Conservation (phyloP, 176 grass and related monocot species). For the Puya raimondii region DNA sequence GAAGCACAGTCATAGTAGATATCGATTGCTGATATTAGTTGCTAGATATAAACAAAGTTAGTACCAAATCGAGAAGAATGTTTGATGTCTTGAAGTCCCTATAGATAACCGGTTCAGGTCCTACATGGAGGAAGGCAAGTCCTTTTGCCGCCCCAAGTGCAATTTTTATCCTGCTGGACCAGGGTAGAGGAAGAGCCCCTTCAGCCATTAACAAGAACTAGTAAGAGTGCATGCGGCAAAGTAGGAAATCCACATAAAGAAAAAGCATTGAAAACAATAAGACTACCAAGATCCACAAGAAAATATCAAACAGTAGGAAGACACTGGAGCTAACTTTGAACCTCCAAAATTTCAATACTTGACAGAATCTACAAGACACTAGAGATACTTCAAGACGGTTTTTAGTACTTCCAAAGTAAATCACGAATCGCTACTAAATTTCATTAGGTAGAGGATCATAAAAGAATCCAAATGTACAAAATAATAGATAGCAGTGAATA, state of each 20-base stretch:
- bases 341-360: background rate
- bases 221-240: constrained; percentile 17
- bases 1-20: background rate
- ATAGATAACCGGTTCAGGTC: constrained; percentile 78
- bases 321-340: background rate
- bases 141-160: constrained; percentile 80
- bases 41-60: background rate
- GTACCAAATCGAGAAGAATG: constrained; percentile 77
- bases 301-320: background rate
- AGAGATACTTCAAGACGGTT: no score
- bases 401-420: no score
- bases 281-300: constrained; percentile 1
- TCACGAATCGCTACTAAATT: no score
- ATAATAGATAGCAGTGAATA: no score
- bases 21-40: background rate
- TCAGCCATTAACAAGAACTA: constrained; percentile 41
- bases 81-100: constrained; percentile 98
- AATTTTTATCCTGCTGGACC: constrained; percentile 85
- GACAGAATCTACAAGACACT: no score
- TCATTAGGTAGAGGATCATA: no score
- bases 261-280: background rate
- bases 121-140: constrained; percentile 79
- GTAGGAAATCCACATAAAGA: background rate
- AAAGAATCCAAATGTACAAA: no score
- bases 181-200: constrained; percentile 87